Conservation (phyloP, 2,329 filamentous ascomycete genomes). For the Samsoniella hepiali region DNA sequence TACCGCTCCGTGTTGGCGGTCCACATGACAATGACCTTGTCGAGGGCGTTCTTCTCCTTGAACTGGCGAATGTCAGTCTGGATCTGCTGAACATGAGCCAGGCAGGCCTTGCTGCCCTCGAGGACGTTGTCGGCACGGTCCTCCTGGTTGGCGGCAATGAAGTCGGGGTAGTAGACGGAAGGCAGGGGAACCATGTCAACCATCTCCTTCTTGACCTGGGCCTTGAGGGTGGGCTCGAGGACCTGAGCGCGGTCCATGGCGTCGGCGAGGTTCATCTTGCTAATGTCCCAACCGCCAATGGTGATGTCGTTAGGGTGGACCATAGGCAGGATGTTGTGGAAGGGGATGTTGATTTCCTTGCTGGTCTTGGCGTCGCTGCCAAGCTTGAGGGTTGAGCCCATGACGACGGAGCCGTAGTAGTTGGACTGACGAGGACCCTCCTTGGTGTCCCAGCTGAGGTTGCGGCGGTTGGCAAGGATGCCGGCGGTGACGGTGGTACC, state of each 20-base stretch:
- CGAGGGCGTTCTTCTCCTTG: constrained; percentile 78
- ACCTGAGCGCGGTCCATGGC: constrained; percentile 96
- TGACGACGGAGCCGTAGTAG: constrained; percentile 97
- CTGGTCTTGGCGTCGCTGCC: constrained; percentile 80
- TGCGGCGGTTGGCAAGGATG: constrained; percentile 90
- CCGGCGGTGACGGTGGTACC: constrained; percentile 95
- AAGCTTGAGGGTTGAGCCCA: constrained; percentile 96
- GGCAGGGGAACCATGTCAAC: constrained; percentile 80
- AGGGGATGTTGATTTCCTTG: constrained; percentile 92
- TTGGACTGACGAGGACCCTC: constrained; percentile 83
- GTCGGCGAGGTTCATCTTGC: constrained; percentile 78
- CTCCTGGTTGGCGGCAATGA: constrained; percentile 98
- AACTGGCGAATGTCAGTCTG: constrained; percentile 93
- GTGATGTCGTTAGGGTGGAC: constrained; percentile 94
- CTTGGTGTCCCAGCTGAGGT: constrained; percentile 87
- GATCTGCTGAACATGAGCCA: constrained; percentile 87
- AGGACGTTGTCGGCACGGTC: constrained; percentile 91
- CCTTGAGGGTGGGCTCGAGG: constrained; percentile 91
- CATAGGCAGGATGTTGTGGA: constrained; percentile 93
- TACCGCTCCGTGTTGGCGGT: constrained; percentile 99
- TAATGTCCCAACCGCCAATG: constrained; percentile 97
- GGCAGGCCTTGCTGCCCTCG: constrained; percentile 77
- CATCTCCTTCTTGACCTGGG: constrained; percentile 90
- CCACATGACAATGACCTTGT: constrained; percentile 98
- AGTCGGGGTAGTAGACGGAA: constrained; percentile 98